A percentile compares a stretch with the other conserved stretches of the same genome.
Conservation (phyloP, 345 rosid species). For the Brassica incana region DNA sequence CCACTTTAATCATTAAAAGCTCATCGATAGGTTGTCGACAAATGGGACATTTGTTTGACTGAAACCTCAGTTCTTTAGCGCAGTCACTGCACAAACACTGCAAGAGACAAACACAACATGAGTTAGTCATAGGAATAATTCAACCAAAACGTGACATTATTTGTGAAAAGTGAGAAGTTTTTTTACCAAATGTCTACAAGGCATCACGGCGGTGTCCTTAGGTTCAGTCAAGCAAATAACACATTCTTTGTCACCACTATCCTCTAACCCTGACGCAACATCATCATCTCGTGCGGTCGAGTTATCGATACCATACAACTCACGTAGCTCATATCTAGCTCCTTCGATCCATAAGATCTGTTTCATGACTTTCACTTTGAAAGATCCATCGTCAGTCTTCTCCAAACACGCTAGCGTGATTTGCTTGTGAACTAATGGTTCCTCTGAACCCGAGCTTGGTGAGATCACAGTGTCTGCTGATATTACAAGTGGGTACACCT, state of each 20-base stretch:
- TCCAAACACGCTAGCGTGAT: slow-evolving; percentile 73
- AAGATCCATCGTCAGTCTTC: slow-evolving; percentile 49
- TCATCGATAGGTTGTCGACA: slow-evolving; percentile 79
- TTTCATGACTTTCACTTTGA: slow-evolving; percentile 66
- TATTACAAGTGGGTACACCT: slow-evolving; percentile 81
- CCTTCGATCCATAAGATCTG: slow-evolving; percentile 88
- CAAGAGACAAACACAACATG: slow-evolving; percentile 28
- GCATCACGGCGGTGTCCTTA: slow-evolving; percentile 81
- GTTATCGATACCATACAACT: slow-evolving; percentile 76
- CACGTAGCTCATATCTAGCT: slow-evolving; percentile 71
- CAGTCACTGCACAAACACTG: slow-evolving; percentile 88
- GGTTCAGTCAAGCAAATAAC: slow-evolving; percentile 95
- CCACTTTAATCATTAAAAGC: slow-evolving; percentile 81
- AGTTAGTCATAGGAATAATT: slow-evolving; percentile 5
- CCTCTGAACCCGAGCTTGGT: slow-evolving; percentile 37
- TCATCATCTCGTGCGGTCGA: slow-evolving; percentile 33
- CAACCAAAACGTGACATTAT: slow-evolving; percentile 2
- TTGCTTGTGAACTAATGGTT: slow-evolving; percentile 59
- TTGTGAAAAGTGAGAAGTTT: neutral
- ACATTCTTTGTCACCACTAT: slow-evolving; percentile 74
- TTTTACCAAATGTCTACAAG: slow-evolving; percentile 90
- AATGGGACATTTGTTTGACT: slow-evolving; percentile 85
- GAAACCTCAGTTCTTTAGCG: slow-evolving; percentile 76
- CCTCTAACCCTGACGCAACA: slow-evolving; percentile 49
- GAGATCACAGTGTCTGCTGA: slow-evolving; percentile 60